These are phyloP conservation scores for Nephelium lappaceum DNA, from an alignment of 345 rosid species.

Conservation along the genomic window DNA sequence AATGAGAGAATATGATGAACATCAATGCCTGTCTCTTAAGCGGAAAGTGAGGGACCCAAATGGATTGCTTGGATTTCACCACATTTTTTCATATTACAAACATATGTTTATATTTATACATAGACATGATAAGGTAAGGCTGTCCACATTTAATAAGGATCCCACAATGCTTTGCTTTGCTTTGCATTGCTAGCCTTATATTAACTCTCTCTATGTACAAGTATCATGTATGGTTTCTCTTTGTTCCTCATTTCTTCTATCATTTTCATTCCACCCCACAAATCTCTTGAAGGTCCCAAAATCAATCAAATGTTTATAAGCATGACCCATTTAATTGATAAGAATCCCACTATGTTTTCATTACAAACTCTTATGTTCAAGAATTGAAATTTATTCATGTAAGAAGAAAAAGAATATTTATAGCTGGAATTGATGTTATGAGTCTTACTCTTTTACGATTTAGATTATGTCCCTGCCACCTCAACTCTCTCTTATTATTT, in stretches of 20 bases:
- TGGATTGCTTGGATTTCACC: conserved; percentile 84
- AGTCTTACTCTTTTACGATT: too few relatives aligned
- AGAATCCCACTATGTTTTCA: not conserved
- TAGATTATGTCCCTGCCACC: too few relatives aligned
- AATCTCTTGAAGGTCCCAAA: not conserved
- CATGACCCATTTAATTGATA: not conserved
- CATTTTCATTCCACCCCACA: not conserved
- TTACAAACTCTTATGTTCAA: not conserved
- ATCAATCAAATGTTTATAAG: not conserved
- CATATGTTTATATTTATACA: not conserved
- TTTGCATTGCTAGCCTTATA: not conserved
- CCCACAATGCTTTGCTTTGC: not conserved
- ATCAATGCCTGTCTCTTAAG: conserved; percentile 1
- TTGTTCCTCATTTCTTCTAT: too few relatives aligned
- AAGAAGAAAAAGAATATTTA: not conserved
- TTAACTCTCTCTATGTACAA: too few relatives aligned
- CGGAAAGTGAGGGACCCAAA: conserved; percentile 31
- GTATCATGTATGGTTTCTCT: not conserved
- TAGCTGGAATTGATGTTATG: not conserved
- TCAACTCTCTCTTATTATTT: too few relatives aligned
- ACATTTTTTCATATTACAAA: conserved; percentile 30
- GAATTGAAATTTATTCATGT: too few relatives aligned
- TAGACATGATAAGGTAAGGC: conserved; percentile 9
- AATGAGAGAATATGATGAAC: conserved; percentile 4
- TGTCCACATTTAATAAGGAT: not conserved